phyloP scores from a whole-genome alignment of 2,329 filamentous ascomycete genomes.

The Colletotrichum gloeosporioides region DNA sequence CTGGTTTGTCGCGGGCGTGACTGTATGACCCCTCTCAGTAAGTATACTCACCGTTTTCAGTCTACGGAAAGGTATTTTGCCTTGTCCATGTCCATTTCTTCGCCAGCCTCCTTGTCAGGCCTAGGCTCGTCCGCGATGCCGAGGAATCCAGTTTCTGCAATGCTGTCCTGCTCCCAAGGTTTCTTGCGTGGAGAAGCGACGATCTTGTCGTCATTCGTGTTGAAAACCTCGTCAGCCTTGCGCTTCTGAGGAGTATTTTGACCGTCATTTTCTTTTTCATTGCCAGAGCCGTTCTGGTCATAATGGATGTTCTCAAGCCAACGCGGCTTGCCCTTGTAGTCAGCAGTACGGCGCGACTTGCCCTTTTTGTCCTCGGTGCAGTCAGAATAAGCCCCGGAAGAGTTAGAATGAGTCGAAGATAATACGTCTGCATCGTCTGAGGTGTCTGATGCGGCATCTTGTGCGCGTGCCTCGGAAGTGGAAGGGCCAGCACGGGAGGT shows the following conservation, averaged over 20 bases:
- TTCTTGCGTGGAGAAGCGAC: neutral
- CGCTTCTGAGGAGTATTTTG: neutral
- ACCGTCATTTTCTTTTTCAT: neutral
- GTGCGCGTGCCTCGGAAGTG: neutral
- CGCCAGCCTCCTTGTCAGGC: neutral
- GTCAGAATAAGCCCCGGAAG: neutral
- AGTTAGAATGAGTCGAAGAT: neutral
- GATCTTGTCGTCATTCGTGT: neutral
- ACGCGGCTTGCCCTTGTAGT: neutral
- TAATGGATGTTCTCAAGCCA: neutral
- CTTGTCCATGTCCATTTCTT: neutral
- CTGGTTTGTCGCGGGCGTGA: neutral
- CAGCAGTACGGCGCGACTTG: neutral
- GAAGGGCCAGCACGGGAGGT: neutral
- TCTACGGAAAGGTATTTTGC: neutral
- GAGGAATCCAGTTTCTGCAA: neutral
- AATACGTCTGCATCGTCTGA: neutral
- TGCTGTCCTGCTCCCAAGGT: neutral
- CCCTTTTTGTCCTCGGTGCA: neutral
- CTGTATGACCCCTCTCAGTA: neutral
- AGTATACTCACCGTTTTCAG: neutral
- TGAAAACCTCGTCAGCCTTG: neutral
- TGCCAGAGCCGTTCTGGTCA: neutral
- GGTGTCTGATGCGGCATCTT: neutral
- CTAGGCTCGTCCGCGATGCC: neutral